Evolutionary conservation across 2,329 filamentous ascomycete species (phyloP), one percentile per base, ranked within the genome.

Genomic region (Aaosphaeria pasadenensis): DNA sequence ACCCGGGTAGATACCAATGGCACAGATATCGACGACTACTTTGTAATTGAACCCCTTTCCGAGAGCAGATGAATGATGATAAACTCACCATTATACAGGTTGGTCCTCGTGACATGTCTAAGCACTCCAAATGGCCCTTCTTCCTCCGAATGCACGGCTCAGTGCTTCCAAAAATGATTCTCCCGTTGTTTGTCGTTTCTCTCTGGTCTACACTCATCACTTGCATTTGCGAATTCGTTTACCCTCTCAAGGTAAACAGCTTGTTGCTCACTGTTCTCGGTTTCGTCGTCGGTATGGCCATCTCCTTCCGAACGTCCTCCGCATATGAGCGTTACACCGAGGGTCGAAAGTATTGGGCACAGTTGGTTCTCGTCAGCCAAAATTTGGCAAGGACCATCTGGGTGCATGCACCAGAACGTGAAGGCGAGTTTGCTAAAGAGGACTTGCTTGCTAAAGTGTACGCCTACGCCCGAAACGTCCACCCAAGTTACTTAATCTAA

Each of bases 361-460:
- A 76, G 47, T 65, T 84, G 35, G 74, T 75, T n/a, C 73, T 83
- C 32, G 73, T 74, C 6, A 77, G 77, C 2, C 79, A 82, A 45
- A 82, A 79, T 44, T 69, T 85, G 24, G 77, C 81, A 4, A 85
- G 91, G n/a, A 75, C 88, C n/a, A 89, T 94, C 63, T 96, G 91
- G 91, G 78, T 96, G 36, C 88, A 95, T 58, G 78, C 81, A 5
- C 66, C 74, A 3, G 87, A 88, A 63, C 74, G 86, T 7, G 71
- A 76, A 58, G 74, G 77, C 30, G 72, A 79, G 44, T 47, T 75
- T 5, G 77, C 77, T 6, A 89, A 88, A 57, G 77, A 86, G 41
- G 84, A 87, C 52, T 61, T 91, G 0, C 76, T 92, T 2, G 79
- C 75, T 44, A 92, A 91, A 70, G 67, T 89, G 41, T 43, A 30